Conservation (phyloP, 1,284 basidiomycete species). For the Moniliophthora roreri region DNA sequence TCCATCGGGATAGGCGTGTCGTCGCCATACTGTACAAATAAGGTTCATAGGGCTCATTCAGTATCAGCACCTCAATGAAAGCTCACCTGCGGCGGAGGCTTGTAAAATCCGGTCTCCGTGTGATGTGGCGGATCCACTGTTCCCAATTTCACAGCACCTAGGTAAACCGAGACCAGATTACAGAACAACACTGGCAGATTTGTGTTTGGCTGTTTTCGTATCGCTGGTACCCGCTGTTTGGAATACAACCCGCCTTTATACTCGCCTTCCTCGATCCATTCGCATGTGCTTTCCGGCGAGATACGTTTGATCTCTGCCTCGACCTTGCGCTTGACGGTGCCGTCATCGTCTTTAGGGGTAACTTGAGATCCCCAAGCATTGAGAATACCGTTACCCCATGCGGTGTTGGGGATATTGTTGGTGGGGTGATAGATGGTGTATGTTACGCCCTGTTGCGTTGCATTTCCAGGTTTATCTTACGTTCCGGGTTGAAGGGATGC, state of each 20-base stretch:
- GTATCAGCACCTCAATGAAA: neutral
- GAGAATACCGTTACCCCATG: neutral
- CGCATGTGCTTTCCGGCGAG: neutral
- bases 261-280: conserved; percentile 1
- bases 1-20: conserved; percentile 1
- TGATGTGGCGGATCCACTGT: conserved; percentile 3
- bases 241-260: neutral
- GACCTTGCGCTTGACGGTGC: conserved; percentile 1
- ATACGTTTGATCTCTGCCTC: conserved; percentile 2
- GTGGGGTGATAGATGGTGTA: conserved; percentile 1
- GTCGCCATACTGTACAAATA: neutral
- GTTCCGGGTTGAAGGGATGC: too few relatives aligned
- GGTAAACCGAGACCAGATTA: conserved; percentile 1
- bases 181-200: neutral
- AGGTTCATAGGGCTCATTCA: neutral
- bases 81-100: conserved; percentile 5
- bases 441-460: neutral
- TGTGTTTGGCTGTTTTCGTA: conserved; percentile 6
- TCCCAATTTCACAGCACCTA: neutral
- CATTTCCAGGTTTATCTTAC: too few relatives aligned
- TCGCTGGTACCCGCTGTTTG: conserved; percentile 3
- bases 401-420: neutral
- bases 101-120: conserved; percentile 3
- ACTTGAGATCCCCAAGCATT: conserved; percentile 3
- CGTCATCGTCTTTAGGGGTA: neutral